These are phyloP conservation scores for Gracilaria caudata DNA, from an alignment of 23 red algal genomes.

Conservation along the genomic window DNA sequence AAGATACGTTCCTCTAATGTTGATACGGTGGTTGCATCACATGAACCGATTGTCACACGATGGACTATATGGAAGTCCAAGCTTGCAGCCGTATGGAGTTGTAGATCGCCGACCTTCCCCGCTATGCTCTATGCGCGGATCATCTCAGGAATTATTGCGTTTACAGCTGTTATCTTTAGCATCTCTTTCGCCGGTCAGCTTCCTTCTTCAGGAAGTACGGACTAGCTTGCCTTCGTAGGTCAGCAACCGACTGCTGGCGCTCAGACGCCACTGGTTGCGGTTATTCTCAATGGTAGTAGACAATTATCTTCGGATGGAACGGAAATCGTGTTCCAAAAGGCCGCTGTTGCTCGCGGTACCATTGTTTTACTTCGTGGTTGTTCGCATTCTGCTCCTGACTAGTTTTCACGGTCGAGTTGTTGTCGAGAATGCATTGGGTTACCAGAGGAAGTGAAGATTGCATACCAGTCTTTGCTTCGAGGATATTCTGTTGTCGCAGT, in stretches of 20 bases:
- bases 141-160: constrained; percentile 42
- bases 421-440: constrained; percentile 59
- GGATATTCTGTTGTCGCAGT: constrained; percentile 54
- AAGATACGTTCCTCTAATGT: background rate
- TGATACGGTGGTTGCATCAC: constrained; percentile 10
- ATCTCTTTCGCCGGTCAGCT: constrained; percentile 28
- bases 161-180: constrained; percentile 32
- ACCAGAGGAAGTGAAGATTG: constrained; percentile 38
- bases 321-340: constrained; percentile 36
- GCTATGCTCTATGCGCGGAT: constrained; percentile 51
- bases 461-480: background rate
- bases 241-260: background rate
- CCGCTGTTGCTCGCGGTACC: background rate
- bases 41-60: background rate
- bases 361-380: constrained; percentile 58
- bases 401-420: constrained; percentile 5
- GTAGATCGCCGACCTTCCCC: constrained; percentile 35
- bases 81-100: constrained; percentile 22
- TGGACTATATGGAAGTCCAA: background rate
- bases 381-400: constrained; percentile 62
- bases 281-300: constrained; percentile 20
- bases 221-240: background rate
- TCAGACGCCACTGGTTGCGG: background rate
- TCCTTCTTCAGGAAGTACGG: background rate
- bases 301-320: constrained; percentile 36